phyloP scores from a whole-genome alignment of 768 basidiomycete species.

The Coprinopsis sp. region DNA sequence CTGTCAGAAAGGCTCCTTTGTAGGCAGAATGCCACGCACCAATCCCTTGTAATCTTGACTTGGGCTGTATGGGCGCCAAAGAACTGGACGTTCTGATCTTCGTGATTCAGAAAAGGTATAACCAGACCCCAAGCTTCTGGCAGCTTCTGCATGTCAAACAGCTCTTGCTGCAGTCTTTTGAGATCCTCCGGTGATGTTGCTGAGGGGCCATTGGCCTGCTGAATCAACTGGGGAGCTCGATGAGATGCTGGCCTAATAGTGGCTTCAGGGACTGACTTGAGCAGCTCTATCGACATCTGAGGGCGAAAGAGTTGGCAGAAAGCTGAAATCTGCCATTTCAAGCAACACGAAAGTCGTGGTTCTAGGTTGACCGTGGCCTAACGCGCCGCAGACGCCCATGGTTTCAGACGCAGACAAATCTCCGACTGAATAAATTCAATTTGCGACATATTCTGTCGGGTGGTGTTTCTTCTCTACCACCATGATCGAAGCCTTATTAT shows the following conservation, averaged over 20 bases:
- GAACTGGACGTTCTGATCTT: slow-evolving; percentile 84
- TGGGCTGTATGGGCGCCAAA: slow-evolving; percentile 93
- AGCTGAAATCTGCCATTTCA: slow-evolving; percentile 11
- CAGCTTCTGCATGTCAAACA: slow-evolving; percentile 71
- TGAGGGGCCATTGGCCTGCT: slow-evolving; percentile 57
- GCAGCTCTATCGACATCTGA: slow-evolving; percentile 14
- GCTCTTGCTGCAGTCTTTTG: slow-evolving; percentile 61
- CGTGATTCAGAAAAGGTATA: slow-evolving; percentile 65
- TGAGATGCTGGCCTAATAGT: not conserved
- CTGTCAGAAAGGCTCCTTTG: slow-evolving; percentile 8
- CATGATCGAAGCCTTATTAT: no score
- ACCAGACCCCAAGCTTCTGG: slow-evolving; percentile 84
- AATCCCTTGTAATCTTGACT: slow-evolving; percentile 91
- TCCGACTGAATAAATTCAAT: no score
- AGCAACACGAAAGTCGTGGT: no score
- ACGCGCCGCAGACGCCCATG: no score
- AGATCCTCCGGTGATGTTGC: slow-evolving; percentile 54
- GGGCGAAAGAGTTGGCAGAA: slow-evolving; percentile 13
- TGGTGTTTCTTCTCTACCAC: no score
- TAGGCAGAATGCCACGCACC: slow-evolving; percentile 43
- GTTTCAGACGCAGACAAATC: no score
- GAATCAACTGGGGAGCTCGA: slow-evolving; percentile 49
- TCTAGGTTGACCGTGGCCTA: no score
- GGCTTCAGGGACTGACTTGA: slow-evolving; percentile 10
- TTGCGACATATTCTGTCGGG: no score